Conservation (phyloP, 306 rosid genomes). For the Dryas drummondii region DNA sequence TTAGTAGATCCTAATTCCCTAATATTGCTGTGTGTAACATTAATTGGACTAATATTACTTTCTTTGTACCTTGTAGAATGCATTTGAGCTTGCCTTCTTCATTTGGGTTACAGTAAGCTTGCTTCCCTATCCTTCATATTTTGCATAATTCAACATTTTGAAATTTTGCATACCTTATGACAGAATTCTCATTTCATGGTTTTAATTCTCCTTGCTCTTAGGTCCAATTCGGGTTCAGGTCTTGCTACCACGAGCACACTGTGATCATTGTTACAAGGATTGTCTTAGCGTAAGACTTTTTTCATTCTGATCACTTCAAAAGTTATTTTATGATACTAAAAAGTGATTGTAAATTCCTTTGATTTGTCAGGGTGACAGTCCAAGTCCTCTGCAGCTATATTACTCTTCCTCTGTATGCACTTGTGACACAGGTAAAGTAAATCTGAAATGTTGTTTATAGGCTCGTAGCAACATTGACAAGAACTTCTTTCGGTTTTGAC, state of each 20-base stretch:
- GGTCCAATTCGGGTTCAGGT: conserved; percentile 27
- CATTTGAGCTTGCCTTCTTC: conserved; percentile 38
- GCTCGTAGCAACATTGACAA: background rate
- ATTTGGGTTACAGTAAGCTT: conserved; percentile 39
- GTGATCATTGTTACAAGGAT: conserved; percentile 3
- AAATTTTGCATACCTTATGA: background rate
- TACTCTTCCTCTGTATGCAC: conserved; percentile 48
- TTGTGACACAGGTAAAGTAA: conserved; percentile 38
- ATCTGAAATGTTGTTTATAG: background rate
- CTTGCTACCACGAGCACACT: conserved; percentile 34
- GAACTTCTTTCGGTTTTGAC: background rate
- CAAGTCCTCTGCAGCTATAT: conserved; percentile 45
- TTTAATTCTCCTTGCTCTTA: conserved; percentile 7
- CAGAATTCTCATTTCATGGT: background rate
- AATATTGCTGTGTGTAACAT: background rate
- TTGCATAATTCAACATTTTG: background rate
- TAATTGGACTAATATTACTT: background rate
- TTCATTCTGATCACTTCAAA: background rate
- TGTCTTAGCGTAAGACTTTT: conserved; percentile 30
- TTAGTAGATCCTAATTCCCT: background rate
- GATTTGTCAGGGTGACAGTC: conserved; percentile 24
- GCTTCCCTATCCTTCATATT: background rate
- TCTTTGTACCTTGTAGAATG: conserved; percentile 29
- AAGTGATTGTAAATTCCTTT: background rate
- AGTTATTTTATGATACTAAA: background rate